A percentile compares a stretch with the other conserved stretches of the same genome.
Conservation (phyloP, 2,329 filamentous ascomycete species). For the Trichoderma aggressivum region DNA sequence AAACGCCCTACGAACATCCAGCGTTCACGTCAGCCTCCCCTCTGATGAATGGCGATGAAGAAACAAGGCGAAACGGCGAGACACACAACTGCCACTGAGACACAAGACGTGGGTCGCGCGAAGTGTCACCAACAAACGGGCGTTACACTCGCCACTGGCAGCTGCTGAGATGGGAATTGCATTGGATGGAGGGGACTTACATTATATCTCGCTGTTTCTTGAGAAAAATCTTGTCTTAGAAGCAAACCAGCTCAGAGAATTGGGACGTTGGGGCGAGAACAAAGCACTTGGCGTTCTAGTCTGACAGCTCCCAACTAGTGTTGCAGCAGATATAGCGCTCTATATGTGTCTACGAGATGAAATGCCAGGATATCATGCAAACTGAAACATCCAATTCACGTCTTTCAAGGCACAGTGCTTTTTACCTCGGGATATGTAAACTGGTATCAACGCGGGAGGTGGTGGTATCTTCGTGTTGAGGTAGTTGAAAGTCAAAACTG, state of each 20-base stretch:
- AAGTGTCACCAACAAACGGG: neutral
- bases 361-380: neutral
- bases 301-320: neutral
- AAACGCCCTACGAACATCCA: slow-evolving; percentile 15
- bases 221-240: neutral
- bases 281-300: neutral
- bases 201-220: neutral
- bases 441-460: neutral
- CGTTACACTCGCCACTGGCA: neutral
- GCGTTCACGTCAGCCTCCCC: neutral
- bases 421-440: neutral
- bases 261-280: neutral
- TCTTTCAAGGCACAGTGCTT: neutral
- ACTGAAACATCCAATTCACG: neutral
- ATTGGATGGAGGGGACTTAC: neutral
- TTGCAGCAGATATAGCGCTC: neutral
- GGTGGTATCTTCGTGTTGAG: neutral
- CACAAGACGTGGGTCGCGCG: neutral
- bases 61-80: neutral
- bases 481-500: neutral
- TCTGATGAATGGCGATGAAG: neutral
- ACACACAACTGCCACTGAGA: neutral
- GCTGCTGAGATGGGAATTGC: neutral
- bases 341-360: neutral
- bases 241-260: neutral